A percentile compares a stretch with the other conserved stretches of the same genome.
These are phyloP conservation scores for Canavalia ensiformis DNA, from an alignment of 306 rosid species.

Conservation along the genomic window DNA sequence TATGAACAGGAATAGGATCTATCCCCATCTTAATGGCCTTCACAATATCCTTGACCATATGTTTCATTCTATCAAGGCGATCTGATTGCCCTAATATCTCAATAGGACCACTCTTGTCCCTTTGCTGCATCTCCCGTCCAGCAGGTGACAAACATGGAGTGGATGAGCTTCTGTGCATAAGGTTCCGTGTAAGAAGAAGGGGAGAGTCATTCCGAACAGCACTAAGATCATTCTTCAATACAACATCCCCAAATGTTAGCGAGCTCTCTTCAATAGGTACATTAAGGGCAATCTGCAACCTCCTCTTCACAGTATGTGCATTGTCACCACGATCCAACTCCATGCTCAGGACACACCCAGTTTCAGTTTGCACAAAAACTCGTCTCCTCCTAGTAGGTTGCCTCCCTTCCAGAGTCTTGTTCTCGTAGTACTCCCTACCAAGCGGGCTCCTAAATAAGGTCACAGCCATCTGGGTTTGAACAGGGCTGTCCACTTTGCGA, in stretches of 20 bases:
- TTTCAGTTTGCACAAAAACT: slow-evolving; percentile 90
- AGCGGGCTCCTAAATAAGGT: slow-evolving; percentile 68
- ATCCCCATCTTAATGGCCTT: slow-evolving; percentile 85
- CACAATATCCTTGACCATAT: slow-evolving; percentile 68
- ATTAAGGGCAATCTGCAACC: slow-evolving; percentile 89
- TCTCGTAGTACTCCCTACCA: slow-evolving; percentile 66
- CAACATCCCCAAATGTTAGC: slow-evolving; percentile 87
- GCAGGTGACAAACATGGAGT: slow-evolving; percentile 94
- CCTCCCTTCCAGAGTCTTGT: slow-evolving; percentile 23
- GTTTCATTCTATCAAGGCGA: slow-evolving; percentile 58
- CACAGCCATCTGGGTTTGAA: slow-evolving; percentile 98
- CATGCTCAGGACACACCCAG: slow-evolving; percentile 92
- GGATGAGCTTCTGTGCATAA: slow-evolving; percentile 90
- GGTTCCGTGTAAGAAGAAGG: slow-evolving; percentile 82
- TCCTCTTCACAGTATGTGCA: slow-evolving; percentile 97
- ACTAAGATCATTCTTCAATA: slow-evolving; percentile 86
- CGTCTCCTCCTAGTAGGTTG: slow-evolving; percentile 85
- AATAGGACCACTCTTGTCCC: slow-evolving; percentile 87
- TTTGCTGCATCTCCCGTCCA: slow-evolving; percentile 84
- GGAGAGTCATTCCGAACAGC: slow-evolving; percentile 85
- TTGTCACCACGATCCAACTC: slow-evolving; percentile 87
- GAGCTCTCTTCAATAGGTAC: slow-evolving; percentile 92
- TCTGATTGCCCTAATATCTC: slow-evolving; percentile 84
- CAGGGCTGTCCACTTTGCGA: slow-evolving; percentile 89
- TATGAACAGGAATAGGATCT: slow-evolving; percentile 82